Evolutionary conservation across 2,329 filamentous ascomycete species (phyloP).

Genomic region (Ophiocordyceps sinensis): DNA sequence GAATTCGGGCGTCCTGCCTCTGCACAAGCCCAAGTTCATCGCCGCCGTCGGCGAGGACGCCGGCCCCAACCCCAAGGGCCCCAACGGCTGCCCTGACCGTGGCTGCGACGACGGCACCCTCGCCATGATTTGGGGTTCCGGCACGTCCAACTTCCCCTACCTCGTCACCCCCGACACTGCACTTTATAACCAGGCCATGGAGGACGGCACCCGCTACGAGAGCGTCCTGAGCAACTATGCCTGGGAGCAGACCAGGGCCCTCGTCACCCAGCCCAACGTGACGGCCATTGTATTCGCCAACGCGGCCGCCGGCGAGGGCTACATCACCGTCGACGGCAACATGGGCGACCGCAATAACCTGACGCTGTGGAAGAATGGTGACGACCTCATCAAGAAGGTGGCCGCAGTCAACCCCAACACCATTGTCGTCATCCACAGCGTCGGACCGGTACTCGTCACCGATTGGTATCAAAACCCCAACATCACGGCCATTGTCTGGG

Average conservation of each 20-base stretch:
- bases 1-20: conserved; percentile 61
- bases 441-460: conserved; percentile 63
- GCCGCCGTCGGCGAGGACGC: conserved; percentile 76
- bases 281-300: conserved; percentile 83
- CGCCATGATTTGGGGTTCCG: conserved; percentile 69
- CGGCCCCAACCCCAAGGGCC: conserved; percentile 56
- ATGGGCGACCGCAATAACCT: conserved; percentile 83
- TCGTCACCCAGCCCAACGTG: conserved; percentile 48
- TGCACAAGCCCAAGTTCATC: conserved; percentile 64
- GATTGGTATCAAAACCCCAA: conserved; percentile 65
- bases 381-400: conserved; percentile 68
- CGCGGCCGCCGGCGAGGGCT: conserved; percentile 75
- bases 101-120: conserved; percentile 45
- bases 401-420: conserved; percentile 71
- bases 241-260: conserved; percentile 41
- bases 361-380: conserved; percentile 74
- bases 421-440: conserved; percentile 79
- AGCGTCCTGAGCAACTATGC: conserved; percentile 53
- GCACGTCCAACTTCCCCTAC: conserved; percentile 61
- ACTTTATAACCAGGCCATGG: conserved; percentile 46
- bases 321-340: conserved; percentile 70
- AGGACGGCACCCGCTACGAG: conserved; percentile 46
- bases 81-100: conserved; percentile 65
- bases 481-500: conserved; percentile 72
- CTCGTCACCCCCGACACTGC: conserved; percentile 60